Conservation (phyloP, 495 filamentous ascomycete species). For the Hypoxylon perforatum region DNA sequence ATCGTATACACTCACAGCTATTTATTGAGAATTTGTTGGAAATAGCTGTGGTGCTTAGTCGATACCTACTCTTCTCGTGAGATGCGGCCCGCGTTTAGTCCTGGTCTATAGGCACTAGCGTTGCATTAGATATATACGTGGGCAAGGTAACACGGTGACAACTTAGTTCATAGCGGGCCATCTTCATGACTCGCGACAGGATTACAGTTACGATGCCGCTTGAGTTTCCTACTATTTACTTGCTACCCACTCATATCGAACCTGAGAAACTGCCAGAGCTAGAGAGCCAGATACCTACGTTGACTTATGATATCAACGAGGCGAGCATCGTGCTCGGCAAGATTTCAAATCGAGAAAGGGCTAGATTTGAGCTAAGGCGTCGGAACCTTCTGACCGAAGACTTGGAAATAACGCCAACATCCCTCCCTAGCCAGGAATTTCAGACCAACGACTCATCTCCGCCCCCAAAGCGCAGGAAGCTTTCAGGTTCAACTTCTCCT, state of each 20-base stretch:
- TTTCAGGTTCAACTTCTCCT: slow-evolving; percentile 12
- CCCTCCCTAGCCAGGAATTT: neutral
- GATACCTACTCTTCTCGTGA: too few species aligned
- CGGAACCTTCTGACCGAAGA: slow-evolving; percentile 70
- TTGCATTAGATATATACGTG: neutral
- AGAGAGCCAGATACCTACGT: slow-evolving; percentile 69
- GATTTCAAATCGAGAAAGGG: slow-evolving; percentile 73
- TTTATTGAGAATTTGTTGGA: too few species aligned
- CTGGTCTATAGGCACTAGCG: neutral
- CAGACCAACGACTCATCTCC: slow-evolving; percentile 10
- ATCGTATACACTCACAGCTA: too few species aligned
- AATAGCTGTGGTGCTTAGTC: too few species aligned
- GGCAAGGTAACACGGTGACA: neutral
- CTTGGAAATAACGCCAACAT: slow-evolving; percentile 45
- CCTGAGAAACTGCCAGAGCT: slow-evolving; percentile 68
- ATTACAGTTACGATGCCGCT: slow-evolving; percentile 29
- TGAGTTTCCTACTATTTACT: slow-evolving; percentile 74
- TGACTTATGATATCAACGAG: slow-evolving; percentile 80
- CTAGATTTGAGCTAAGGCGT: slow-evolving; percentile 79
- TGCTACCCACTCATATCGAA: slow-evolving; percentile 77
- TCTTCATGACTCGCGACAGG: slow-evolving; percentile 1
- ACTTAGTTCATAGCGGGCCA: neutral
- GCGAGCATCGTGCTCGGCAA: slow-evolving; percentile 80
- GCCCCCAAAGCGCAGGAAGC: slow-evolving; percentile 51
- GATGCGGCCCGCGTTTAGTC: too few species aligned